Base-by-base conservation (phyloP, 768 basidiomycete genomes). In the Suillus brevipes region DNA sequence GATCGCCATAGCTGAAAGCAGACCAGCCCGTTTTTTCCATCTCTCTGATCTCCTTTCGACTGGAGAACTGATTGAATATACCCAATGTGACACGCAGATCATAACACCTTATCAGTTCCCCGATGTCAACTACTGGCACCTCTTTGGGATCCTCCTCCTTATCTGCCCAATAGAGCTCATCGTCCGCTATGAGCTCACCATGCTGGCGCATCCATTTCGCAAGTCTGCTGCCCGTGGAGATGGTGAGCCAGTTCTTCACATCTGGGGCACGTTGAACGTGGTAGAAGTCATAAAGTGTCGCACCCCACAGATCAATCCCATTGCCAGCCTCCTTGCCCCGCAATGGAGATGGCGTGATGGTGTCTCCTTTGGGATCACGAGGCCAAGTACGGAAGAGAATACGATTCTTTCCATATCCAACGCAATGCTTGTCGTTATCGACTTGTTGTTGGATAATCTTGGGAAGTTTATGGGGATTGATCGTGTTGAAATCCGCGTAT, bases 201-300 rank as follows among this genome's bases (percentile, higher is more conserved):
- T 68, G 9, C 4, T 34, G 55, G n/a, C 65, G n/a, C 64, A 72
- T 64, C 10, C 25, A 62, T 7, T 58, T 52, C 9, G 63, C 37
- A 3, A 75, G 18, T 36, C 43, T 66, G 42, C 73, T 77, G 37
- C 73, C 69, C 0, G 72, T 68, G 63, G 64, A 64, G 12, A 40
- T 34, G 14, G 69, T 43, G 0, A 65, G 13, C 6, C 23, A 2
- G 0, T 10, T 0, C 0, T 73, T 72, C 1, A 71, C 0, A 34
- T 60, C 57, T 38, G n/a, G 4, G 25, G 72, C 10, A 31, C 42
- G 25, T 34, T 18, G 2, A n/a, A 75, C 69, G 5, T 20, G 0
- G 47, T 49, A 77, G 45, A 77, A 60, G 40, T 77, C 76, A 36
- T 67, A 72, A 10, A 76, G 59, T 8, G 75, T 76, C 0, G 66